Conservation (phyloP, 495 filamentous ascomycete species). For the Xylaria scruposa region DNA sequence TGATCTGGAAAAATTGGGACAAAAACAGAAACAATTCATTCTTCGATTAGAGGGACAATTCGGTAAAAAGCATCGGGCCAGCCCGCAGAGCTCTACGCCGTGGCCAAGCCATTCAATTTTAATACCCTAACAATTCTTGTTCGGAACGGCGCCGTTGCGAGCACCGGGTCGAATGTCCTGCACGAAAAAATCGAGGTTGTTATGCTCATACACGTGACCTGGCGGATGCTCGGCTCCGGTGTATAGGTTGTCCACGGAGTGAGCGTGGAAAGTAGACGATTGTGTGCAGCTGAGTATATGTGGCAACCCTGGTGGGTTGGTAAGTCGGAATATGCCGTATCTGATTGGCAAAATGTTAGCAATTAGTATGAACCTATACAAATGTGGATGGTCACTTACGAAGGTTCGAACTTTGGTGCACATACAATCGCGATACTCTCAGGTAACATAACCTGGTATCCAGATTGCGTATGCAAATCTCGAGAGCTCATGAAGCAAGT, state of each 20-base stretch:
- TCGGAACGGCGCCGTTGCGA: conserved; percentile 32
- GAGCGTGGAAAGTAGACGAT: conserved; percentile 79
- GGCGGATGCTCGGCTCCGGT: conserved; percentile 76
- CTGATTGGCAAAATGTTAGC: conserved; percentile 48
- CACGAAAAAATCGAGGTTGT: conserved; percentile 75
- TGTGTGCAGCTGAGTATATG: conserved; percentile 78
- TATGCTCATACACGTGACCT: conserved; percentile 85
- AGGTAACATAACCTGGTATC: conserved; percentile 91
- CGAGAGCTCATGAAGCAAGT: conserved; percentile 97
- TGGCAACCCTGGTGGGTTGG: conserved; percentile 86
- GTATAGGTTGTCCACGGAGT: conserved; percentile 70
- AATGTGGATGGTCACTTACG: conserved; percentile 54
- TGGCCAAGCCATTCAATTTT: conserved; percentile 35
- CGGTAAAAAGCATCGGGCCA: conserved; percentile 2
- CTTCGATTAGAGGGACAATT: neutral
- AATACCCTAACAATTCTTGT: conserved; percentile 37
- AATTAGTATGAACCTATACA: neutral
- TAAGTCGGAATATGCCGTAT: conserved; percentile 92
- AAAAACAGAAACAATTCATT: neutral
- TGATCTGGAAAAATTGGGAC: neutral
- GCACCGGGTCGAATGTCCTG: conserved; percentile 72
- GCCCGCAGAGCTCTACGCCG: conserved; percentile 28
- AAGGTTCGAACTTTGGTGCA: conserved; percentile 78
- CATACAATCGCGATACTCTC: conserved; percentile 98
- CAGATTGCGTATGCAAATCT: conserved; percentile 90